Percentiles rank a stretch among this genome's conserved stretches.
These are phyloP conservation scores for Tolypocladium guangdongense DNA, from an alignment of 2,329 filamentous ascomycete genomes.

Conservation along the genomic window DNA sequence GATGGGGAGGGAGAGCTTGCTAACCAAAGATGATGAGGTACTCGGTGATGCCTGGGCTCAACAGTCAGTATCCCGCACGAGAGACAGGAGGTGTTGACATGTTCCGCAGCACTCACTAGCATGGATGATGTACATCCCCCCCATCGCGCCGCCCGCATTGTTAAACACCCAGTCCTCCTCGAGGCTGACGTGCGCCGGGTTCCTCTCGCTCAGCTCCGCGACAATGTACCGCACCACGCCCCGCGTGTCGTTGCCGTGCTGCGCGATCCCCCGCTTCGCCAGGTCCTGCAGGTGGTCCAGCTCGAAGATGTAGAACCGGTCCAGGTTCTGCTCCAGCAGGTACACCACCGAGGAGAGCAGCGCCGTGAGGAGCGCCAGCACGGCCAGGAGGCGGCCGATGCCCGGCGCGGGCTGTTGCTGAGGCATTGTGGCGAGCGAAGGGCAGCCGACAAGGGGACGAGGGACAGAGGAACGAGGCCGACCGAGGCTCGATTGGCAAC, in stretches of 20 bases:
- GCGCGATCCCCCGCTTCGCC: constrained; percentile 50
- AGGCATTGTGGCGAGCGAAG: not conserved
- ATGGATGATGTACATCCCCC: constrained; percentile 82
- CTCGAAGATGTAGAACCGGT: constrained; percentile 66
- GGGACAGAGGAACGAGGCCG: not conserved
- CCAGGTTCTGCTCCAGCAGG: constrained; percentile 46
- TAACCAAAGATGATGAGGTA: constrained; percentile 77
- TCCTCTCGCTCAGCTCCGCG: constrained; percentile 46
- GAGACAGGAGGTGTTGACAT: not conserved
- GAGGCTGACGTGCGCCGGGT: constrained; percentile 48
- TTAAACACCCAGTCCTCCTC: constrained; percentile 84
- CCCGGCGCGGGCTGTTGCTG: constrained; percentile 2
- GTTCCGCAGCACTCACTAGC: constrained; percentile 48
- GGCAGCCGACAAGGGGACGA: not conserved
- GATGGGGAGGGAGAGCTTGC: constrained; percentile 1
- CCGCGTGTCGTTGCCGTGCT: constrained; percentile 66
- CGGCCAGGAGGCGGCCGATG: constrained; percentile 29
- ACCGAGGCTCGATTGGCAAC: not conserved
- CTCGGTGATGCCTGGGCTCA: constrained; percentile 57
- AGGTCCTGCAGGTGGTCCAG: constrained; percentile 58
- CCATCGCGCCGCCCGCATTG: constrained; percentile 87
- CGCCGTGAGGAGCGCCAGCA: constrained; percentile 42
- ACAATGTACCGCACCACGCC: constrained; percentile 61
- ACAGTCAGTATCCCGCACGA: not conserved
- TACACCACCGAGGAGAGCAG: constrained; percentile 43